Evolutionary conservation across 2,329 filamentous ascomycete genomes (phyloP), one percentile per base, ranked within the genome.

Genomic region (Rutstroemia sp.): DNA sequence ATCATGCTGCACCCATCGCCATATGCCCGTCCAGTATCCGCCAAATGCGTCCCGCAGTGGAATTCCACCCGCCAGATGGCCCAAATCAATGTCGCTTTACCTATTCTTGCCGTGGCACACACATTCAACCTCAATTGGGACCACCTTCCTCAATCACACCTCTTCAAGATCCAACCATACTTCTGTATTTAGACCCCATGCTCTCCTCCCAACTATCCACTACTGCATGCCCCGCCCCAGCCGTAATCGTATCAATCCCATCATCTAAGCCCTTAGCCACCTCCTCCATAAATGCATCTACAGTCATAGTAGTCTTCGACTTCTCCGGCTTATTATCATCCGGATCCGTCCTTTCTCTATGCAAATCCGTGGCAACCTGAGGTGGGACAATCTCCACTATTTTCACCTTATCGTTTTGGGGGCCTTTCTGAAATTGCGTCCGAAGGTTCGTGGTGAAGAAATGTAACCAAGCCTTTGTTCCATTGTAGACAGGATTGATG

Each of bases 281-380:
- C 51, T 77, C 74, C 5, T 73, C 67, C 69, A 81, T 77, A 59
- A 82, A 83, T 66, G 83, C 79, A 0, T 78, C 75, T 4, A 82
- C 66, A 0, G 67, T 73, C 65, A 84, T 60, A 19, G 74, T 68
- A 23, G 56, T 64, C n/a, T 69, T 60, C 39, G 78, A 79, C n/a
- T 79, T 76, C 5, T 75, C 68, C 69, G 82, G 83, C 68, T 81
- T 83, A 55, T 82, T 82, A 58, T 82, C 77, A 60, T 82, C 74
- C 1, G 80, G 79, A 61, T 83, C 73, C 47, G 73, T 70, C 27
- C 79, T 68, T 61, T 84, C 80, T 0, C 79, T 72, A 65, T 83
- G 79, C 39, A 83, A 62, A 60, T 81, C 76, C 4, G 79, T 82
- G 1, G 69, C 74, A 0, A 83, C 80, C 25, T 70, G 76, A 3